Conservation (phyloP, 345 rosid genomes). For the Lepidium africanum region DNA sequence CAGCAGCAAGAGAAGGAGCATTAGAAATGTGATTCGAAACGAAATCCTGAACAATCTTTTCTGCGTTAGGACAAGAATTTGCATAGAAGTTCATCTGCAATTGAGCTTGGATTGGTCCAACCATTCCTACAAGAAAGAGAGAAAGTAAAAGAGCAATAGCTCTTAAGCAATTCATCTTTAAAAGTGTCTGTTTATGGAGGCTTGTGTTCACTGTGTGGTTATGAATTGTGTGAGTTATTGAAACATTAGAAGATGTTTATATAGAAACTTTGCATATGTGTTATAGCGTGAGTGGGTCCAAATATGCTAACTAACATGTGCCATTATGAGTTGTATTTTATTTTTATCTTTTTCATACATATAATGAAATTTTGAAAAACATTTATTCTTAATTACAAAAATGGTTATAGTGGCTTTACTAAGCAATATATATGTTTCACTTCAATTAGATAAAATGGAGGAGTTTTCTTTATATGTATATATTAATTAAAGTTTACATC, state of each 20-base stretch:
- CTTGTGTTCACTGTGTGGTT: constrained; percentile 8
- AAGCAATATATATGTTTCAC: background rate
- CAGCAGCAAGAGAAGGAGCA: constrained; percentile 71
- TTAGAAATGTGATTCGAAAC: constrained; percentile 52
- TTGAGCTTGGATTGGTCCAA: constrained; percentile 43
- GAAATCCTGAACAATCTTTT: constrained; percentile 48
- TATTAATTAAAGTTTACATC: background rate
- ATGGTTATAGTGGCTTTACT: background rate
- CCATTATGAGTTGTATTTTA: constrained; percentile 3
- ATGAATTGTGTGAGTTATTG: background rate
- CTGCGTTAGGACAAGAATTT: constrained; percentile 68
- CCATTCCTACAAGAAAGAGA: constrained; percentile 25
- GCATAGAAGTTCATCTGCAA: constrained; percentile 51
- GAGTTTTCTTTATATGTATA: background rate
- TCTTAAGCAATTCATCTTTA: constrained; percentile 8
- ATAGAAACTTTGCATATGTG: constrained; percentile 19
- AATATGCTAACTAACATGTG: constrained; percentile 31
- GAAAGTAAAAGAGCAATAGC: constrained; percentile 8
- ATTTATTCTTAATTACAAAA: background rate
- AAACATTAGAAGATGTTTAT: background rate
- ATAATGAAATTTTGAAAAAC: background rate
- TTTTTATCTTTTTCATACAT: background rate
- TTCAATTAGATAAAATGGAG: background rate
- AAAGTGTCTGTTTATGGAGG: constrained; percentile 8
- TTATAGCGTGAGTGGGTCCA: constrained; percentile 16